These are phyloP conservation scores for Phragmites australis DNA, from an alignment of 176 grass and related monocot genomes.

Conservation along the genomic window DNA sequence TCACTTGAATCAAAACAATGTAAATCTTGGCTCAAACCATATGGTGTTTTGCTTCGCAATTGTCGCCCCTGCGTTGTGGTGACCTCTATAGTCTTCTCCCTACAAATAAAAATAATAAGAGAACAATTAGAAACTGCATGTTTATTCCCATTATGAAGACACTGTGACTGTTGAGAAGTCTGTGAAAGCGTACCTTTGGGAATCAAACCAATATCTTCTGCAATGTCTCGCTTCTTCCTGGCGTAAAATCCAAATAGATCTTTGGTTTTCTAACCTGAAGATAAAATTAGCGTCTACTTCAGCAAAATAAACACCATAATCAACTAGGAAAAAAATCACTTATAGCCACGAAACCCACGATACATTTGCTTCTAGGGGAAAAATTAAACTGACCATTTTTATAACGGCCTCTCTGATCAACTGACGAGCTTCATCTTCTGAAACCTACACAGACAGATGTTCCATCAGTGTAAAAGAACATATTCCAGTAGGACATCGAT, in stretches of 20 bases:
- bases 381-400: constrained; percentile 8
- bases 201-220: neutral
- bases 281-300: too few relatives aligned
- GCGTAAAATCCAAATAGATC: neutral
- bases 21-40: too few relatives aligned
- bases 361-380: neutral
- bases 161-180: too few relatives aligned
- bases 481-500: neutral
- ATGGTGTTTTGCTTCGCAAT: too few relatives aligned
- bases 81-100: too few relatives aligned
- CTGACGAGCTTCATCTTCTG: neutral
- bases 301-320: neutral
- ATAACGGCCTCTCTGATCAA: neutral
- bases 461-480: neutral
- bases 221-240: neutral
- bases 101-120: too few relatives aligned
- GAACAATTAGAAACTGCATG: too few relatives aligned
- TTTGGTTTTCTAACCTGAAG: neutral
- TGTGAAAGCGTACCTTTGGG: too few relatives aligned
- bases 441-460: neutral
- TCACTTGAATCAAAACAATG: too few relatives aligned
- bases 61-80: too few relatives aligned
- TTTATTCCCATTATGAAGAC: too few relatives aligned
- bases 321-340: neutral
- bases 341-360: neutral